phyloP scores from a whole-genome alignment of 805 yeast species.

The Brettanomyces bruxellensis region DNA sequence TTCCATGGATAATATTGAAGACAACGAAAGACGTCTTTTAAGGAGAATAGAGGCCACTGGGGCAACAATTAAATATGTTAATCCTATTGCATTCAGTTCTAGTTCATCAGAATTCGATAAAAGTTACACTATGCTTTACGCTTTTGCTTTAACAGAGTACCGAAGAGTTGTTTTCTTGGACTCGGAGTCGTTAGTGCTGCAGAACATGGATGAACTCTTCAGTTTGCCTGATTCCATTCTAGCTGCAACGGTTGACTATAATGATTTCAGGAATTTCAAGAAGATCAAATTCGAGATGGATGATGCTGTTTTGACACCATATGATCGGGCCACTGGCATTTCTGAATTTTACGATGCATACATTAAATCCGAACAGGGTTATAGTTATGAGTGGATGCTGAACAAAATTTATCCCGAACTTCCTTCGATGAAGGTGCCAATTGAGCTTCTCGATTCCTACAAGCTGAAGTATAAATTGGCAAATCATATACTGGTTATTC shows the following conservation, averaged over 20 bases:
- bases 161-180: constrained; percentile 50
- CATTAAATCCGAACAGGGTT: constrained; percentile 7
- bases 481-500: constrained; percentile 51
- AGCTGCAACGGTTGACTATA: constrained; percentile 38
- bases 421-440: constrained; percentile 23
- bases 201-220: constrained; percentile 41
- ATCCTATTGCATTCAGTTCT: constrained; percentile 10
- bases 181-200: constrained; percentile 38
- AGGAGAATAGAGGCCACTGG: constrained; percentile 5
- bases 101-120: constrained; percentile 33
- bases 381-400: constrained; percentile 5
- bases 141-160: constrained; percentile 40
- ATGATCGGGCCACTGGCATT: constrained; percentile 12
- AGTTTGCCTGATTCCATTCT: constrained; percentile 38
- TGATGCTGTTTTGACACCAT: constrained; percentile 10
- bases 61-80: constrained; percentile 23
- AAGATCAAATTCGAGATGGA: constrained; percentile 8
- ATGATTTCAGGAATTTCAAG: constrained; percentile 15
- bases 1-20: not conserved
- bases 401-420: constrained; percentile 10
- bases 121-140: constrained; percentile 46
- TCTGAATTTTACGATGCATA: constrained; percentile 11
- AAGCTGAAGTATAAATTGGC: constrained; percentile 19
- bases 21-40: not conserved
- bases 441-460: constrained; percentile 4